Evolutionary conservation across 2,329 filamentous ascomycete genomes (phyloP).

Genomic region (Exserohilum rostratum): DNA sequence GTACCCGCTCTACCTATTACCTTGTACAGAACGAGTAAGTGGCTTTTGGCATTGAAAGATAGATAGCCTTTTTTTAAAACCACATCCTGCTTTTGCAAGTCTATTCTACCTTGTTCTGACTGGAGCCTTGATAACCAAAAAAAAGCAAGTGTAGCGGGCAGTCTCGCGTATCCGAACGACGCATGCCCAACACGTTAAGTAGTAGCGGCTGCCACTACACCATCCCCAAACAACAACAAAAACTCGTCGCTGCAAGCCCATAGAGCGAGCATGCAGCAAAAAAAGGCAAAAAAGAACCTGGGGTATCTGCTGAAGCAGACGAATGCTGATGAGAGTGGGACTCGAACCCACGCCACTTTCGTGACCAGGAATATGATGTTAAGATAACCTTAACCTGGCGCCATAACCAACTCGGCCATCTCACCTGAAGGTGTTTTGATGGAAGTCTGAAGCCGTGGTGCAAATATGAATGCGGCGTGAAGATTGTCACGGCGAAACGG

Average conservation of each 20-base stretch:
- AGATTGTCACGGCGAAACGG: neutral
- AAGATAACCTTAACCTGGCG: conserved; percentile 41
- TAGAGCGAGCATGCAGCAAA: neutral
- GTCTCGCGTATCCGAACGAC: neutral
- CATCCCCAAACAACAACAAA: too few relatives aligned
- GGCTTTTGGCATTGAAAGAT: too few relatives aligned
- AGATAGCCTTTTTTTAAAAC: too few relatives aligned
- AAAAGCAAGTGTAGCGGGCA: neutral
- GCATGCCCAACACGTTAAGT: neutral
- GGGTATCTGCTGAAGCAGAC: conserved; percentile 28
- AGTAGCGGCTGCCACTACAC: too few relatives aligned
- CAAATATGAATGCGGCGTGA: neutral
- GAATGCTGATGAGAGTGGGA: conserved; percentile 50
- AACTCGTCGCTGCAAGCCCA: neutral
- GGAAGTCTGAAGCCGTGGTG: neutral
- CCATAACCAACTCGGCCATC: conserved; percentile 39
- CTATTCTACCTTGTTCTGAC: neutral
- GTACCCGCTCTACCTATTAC: too few relatives aligned
- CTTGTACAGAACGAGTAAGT: too few relatives aligned
- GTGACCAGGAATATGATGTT: conserved; percentile 43
- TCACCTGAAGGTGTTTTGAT: conserved; percentile 7
- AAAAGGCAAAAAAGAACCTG: conserved; percentile 28
- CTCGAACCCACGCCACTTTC: conserved; percentile 51
- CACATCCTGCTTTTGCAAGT: too few relatives aligned
- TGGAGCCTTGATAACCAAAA: neutral